Percentiles rank a stretch among this genome's conserved stretches.
Conservation (phyloP, 169 alveolate species). For the Cyclospora cayetanensis region DNA sequence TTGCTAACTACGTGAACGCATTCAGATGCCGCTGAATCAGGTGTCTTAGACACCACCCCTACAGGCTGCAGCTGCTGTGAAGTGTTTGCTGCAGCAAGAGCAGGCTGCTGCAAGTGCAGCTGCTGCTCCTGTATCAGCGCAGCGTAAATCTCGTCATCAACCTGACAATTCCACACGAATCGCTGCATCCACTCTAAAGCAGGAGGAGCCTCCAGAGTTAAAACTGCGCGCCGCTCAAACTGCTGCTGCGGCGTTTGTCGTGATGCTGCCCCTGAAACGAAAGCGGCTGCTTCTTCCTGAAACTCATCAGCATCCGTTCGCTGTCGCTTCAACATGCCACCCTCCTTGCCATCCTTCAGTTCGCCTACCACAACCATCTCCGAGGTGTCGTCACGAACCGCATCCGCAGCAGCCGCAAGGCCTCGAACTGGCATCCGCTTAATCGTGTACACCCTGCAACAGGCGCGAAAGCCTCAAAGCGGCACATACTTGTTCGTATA, state of each 20-base stretch:
- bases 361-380: neutral
- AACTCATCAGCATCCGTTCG: neutral
- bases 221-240: neutral
- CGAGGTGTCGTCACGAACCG: neutral
- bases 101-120: neutral
- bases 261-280: neutral
- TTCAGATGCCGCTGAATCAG: neutral
- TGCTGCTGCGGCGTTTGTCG: neutral
- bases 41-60: neutral
- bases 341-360: neutral
- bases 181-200: conserved; percentile 36
- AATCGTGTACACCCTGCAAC: neutral
- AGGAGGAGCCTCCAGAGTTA: neutral
- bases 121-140: conserved; percentile 45
- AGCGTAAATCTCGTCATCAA: neutral
- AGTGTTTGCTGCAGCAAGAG: neutral
- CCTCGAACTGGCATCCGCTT: neutral
- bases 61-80: neutral
- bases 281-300: neutral
- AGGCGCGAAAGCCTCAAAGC: neutral
- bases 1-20: neutral
- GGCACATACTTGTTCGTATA: neutral
- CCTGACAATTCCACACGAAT: conserved; percentile 32
- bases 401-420: neutral
- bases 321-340: neutral